Percentiles rank a stretch among this genome's conserved stretches.
These are phyloP conservation scores for Bodo saltans DNA, from an alignment of 78 protist genomes.

Conservation along the genomic window DNA sequence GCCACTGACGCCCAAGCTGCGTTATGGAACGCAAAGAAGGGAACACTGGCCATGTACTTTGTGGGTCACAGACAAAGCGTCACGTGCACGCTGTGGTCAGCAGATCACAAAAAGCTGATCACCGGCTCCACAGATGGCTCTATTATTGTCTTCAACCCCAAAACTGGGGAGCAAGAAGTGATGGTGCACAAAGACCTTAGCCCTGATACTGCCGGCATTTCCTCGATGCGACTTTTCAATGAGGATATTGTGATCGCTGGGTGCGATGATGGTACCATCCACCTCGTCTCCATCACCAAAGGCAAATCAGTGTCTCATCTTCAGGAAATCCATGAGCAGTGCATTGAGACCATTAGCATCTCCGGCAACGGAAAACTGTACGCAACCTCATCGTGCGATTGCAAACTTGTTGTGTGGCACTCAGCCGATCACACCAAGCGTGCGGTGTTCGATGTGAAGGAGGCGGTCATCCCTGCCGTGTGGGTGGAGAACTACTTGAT, in stretches of 20 bases:
- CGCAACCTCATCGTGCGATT: conserved; percentile 80
- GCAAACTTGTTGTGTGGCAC: conserved; percentile 61
- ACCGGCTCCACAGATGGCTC: conserved; percentile 80
- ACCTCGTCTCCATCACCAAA: neutral
- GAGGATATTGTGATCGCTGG: neutral
- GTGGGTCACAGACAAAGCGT: conserved; percentile 52
- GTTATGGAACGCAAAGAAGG: neutral
- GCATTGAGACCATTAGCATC: conserved; percentile 70
- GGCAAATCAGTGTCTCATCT: conserved; percentile 20
- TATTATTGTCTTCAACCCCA: conserved; percentile 78
- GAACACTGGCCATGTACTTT: neutral
- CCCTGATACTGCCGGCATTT: neutral
- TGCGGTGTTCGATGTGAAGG: neutral
- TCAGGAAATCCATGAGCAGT: conserved; percentile 75
- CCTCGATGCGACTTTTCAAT: neutral
- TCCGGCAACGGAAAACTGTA: conserved; percentile 51
- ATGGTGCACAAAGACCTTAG: neutral
- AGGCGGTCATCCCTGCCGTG: neutral
- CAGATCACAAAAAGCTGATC: conserved; percentile 72
- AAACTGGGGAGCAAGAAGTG: conserved; percentile 30
- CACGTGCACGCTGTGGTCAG: conserved; percentile 69
- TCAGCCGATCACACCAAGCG: neutral
- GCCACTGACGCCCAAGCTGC: neutral
- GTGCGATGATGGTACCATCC: neutral
- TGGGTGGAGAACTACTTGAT: neutral